Conservation (phyloP, 2,329 filamentous ascomycete genomes). For the Chrysosporium queenslandicum region DNA sequence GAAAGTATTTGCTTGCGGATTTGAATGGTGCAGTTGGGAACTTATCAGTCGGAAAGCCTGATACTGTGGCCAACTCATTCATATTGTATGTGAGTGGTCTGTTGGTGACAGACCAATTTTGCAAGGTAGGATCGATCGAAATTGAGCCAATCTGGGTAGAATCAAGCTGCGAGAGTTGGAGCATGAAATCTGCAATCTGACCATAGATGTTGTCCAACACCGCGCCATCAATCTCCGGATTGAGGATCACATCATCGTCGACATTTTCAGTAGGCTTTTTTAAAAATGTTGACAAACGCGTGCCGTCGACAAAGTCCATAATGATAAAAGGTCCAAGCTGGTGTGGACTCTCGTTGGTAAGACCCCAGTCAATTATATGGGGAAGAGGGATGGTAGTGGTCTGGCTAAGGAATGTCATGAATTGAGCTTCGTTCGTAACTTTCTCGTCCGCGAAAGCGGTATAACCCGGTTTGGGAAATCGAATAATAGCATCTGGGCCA, state of each 20-base stretch:
- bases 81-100: slow-evolving; percentile 37
- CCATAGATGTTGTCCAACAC: slow-evolving; percentile 24
- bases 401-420: slow-evolving; percentile 16
- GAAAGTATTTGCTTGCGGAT: slow-evolving; percentile 33
- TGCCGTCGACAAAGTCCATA: slow-evolving; percentile 26
- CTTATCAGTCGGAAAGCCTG: slow-evolving; percentile 1
- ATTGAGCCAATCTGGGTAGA: slow-evolving; percentile 33
- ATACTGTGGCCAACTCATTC: slow-evolving; percentile 30
- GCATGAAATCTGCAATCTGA: slow-evolving; percentile 34
- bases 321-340: slow-evolving; percentile 29
- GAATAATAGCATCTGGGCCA: slow-evolving; percentile 16
- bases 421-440: slow-evolving; percentile 15
- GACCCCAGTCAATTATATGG: slow-evolving; percentile 18
- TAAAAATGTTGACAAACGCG: slow-evolving; percentile 20
- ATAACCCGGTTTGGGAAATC: slow-evolving; percentile 19
- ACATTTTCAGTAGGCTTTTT: slow-evolving; percentile 19
- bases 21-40: slow-evolving; percentile 20
- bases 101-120: slow-evolving; percentile 23
- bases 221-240: slow-evolving; percentile 15
- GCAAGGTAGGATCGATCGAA: not conserved
- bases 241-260: slow-evolving; percentile 21
- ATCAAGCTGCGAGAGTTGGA: slow-evolving; percentile 29
- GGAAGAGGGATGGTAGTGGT: slow-evolving; percentile 18
- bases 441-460: slow-evolving; percentile 22
- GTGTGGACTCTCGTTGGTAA: slow-evolving; percentile 16